Percentiles rank a stretch among this genome's conserved stretches.
These are phyloP conservation scores for Dendryphion nanum DNA, from an alignment of 2,329 filamentous ascomycete species.

Conservation along the genomic window DNA sequence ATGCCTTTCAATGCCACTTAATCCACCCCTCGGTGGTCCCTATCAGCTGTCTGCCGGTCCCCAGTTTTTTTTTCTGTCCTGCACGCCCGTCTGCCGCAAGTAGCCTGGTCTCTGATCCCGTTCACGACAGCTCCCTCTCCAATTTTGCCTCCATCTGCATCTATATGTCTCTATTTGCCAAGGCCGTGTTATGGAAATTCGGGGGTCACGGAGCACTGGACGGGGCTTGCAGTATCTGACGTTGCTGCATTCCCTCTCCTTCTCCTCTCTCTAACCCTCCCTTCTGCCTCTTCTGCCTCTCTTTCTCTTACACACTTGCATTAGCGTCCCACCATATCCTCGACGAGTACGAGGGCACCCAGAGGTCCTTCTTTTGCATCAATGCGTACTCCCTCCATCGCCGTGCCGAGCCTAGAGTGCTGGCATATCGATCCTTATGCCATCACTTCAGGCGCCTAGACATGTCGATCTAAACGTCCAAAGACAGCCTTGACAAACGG, in stretches of 20 bases:
- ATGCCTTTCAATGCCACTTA: slow-evolving; percentile 35
- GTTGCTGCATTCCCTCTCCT: slow-evolving; percentile 26
- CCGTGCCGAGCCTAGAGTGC: slow-evolving; percentile 19
- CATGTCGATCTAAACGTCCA: slow-evolving; percentile 33
- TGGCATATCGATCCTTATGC: slow-evolving; percentile 34
- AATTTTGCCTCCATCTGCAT: slow-evolving; percentile 14
- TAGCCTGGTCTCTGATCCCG: slow-evolving; percentile 29
- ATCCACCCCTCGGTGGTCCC: slow-evolving; percentile 30
- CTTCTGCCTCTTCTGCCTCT: slow-evolving; percentile 2
- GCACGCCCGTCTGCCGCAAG: slow-evolving; percentile 21
- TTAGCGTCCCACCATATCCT: slow-evolving; percentile 29
- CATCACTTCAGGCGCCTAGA: slow-evolving; percentile 28
- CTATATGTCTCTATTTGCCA: slow-evolving; percentile 26
- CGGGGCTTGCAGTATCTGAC: slow-evolving; percentile 32
- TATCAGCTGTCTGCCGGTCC: slow-evolving; percentile 29
- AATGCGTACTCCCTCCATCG: slow-evolving; percentile 17
- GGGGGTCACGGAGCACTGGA: slow-evolving; percentile 25
- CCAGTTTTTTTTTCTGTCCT: slow-evolving; percentile 24
- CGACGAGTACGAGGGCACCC: slow-evolving; percentile 24
- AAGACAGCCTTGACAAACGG: slow-evolving; percentile 34
- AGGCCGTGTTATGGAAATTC: slow-evolving; percentile 17
- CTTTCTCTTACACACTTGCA: slow-evolving; percentile 27
- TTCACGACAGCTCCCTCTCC: slow-evolving; percentile 16
- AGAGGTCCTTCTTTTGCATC: slow-evolving; percentile 14
- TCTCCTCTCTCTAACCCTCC: too few relatives aligned